Percentiles rank a stretch among this genome's conserved stretches.
Conservation (phyloP, 176 grass and related monocot species). For the Raddia distichophylla region DNA sequence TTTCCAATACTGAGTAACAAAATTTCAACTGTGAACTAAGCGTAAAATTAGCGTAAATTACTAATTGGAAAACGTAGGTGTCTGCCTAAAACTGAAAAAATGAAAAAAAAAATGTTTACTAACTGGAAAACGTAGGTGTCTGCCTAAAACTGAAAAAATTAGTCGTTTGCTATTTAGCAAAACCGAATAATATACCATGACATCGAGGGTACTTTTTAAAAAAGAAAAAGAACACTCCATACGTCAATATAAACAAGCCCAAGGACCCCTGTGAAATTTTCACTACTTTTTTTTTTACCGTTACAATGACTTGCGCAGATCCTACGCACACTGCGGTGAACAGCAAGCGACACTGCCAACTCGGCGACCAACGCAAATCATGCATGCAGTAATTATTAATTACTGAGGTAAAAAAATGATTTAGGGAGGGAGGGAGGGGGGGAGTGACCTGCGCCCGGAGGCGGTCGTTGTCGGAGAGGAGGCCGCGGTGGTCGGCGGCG, state of each 20-base stretch:
- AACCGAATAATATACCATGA: too few species aligned
- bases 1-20: too few species aligned
- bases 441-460: conserved; percentile 60
- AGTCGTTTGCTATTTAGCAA: too few species aligned
- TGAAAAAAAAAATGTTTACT: too few species aligned
- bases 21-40: too few species aligned
- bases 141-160: too few species aligned
- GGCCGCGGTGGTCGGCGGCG: conserved; percentile 55
- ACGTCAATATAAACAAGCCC: background rate
- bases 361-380: background rate
- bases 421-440: background rate
- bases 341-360: background rate
- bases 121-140: too few species aligned
- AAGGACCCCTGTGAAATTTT: background rate
- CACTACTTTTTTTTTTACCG: background rate
- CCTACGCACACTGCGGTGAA: background rate
- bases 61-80: too few species aligned
- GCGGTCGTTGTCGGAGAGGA: conserved; percentile 75
- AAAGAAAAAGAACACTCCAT: too few species aligned
- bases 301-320: background rate
- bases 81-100: too few species aligned
- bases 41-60: too few species aligned
- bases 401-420: background rate
- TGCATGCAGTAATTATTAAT: background rate
- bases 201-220: too few species aligned